Conservation (phyloP, 345 rosid genomes). For the Pistacia atlantica region DNA sequence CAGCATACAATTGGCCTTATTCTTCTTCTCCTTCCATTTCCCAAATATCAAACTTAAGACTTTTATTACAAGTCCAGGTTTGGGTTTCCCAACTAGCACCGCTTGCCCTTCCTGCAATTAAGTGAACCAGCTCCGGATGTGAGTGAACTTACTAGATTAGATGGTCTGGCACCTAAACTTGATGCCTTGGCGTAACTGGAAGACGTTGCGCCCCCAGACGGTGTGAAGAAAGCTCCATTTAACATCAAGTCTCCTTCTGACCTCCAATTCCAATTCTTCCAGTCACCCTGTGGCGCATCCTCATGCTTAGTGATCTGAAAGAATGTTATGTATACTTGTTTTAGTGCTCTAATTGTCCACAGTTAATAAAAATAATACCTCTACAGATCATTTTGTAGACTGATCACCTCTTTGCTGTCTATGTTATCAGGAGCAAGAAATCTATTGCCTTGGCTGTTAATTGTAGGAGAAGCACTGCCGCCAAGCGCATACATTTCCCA, state of each 20-base stretch:
- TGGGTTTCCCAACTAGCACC: constrained; percentile 34
- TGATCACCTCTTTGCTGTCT: constrained; percentile 47
- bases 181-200: constrained; percentile 62
- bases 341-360: neutral
- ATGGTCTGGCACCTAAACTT: constrained; percentile 55
- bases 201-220: constrained; percentile 51
- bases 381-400: neutral
- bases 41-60: neutral
- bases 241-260: constrained; percentile 56
- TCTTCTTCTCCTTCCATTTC: constrained; percentile 23
- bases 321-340: neutral
- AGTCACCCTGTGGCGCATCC: constrained; percentile 46
- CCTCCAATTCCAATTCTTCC: constrained; percentile 70
- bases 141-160: constrained; percentile 48
- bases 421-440: constrained; percentile 54
- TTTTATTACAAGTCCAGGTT: neutral
- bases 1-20: neutral
- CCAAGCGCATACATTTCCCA: constrained; percentile 79
- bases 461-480: constrained; percentile 69
- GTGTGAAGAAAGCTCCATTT: constrained; percentile 65
- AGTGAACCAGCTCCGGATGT: constrained; percentile 55
- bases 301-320: constrained; percentile 58
- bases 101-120: constrained; percentile 51
- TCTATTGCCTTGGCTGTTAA: constrained; percentile 71
- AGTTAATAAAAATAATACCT: too few species aligned